Base-by-base conservation (phyloP, 2,329 filamentous ascomycete genomes). In the Didymella pomorum region DNA sequence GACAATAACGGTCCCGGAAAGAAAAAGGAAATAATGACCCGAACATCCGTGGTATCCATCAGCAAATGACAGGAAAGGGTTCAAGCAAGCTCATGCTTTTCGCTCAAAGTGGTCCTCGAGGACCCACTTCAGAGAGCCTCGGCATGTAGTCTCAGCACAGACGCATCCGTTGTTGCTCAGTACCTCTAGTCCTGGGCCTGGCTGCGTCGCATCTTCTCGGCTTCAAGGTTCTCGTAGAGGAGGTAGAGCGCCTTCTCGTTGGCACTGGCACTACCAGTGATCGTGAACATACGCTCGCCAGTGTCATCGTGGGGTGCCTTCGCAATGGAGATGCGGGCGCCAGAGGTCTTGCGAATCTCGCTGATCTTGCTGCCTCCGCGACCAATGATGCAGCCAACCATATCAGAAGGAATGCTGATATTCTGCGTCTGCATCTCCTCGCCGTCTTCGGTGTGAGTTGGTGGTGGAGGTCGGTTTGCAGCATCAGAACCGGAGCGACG, bases 351-450 rank as follows among this genome's bases (percentile, higher is more conserved):
- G 79, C 95, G 91, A 71, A 99, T 99, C 81, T 99, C 95, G 78
- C 92, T 97, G 76, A 99, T 99, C 86, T 99, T 99, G 83, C 87
- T 93, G 65, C 95, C 95, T 53, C 86, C 92, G 65, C 93, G 90
- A 67, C 95, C 95, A 76, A 99, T 99, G 81, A 99, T 99, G 81
- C 95, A 99, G 68, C 95, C 95, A 78, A 99, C 95, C 95, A 99
- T 99, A 82, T 99, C 95, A 46, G 95, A 93, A 25, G 95, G 95
- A 72, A 99, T 99, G 83, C 93, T 97, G 80, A 99, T 99, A 82
- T 99, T 99, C 76, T 99, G 95, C 1, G 95, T 99, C 79, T 97
- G 94, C 61, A 98, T 91, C 79, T 97, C 94, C 77, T 98, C 95
- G 63, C 95, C 95, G 65, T 98, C 96, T 80, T 98, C 94, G 63